A percentile compares a stretch with the other conserved stretches of the same genome.
phyloP scores from a whole-genome alignment of 2,329 filamentous ascomycete genomes.

The Thermothelomyces thermophilus region DNA sequence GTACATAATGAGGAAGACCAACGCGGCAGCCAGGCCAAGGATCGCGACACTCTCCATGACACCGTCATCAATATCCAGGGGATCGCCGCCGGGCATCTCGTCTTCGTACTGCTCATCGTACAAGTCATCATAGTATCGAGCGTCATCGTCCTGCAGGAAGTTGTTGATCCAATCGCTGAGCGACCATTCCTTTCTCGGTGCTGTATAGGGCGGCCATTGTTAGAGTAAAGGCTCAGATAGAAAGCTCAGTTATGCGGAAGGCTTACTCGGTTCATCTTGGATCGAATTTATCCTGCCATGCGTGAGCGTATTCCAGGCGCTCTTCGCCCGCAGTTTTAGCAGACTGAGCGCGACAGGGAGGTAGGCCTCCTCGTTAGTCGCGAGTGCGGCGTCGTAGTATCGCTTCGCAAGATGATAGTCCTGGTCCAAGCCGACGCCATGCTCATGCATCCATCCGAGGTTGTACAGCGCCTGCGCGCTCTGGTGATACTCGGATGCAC shows the following conservation, averaged over 20 bases:
- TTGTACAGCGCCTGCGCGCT: constrained; percentile 97
- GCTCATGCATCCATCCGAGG: constrained; percentile 98
- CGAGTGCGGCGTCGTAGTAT: constrained; percentile 87
- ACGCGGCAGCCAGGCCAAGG: constrained; percentile 63
- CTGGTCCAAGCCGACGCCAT: constrained; percentile 84
- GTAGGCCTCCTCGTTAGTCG: constrained; percentile 89
- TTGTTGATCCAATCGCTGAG: constrained; percentile 80
- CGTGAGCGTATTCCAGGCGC: constrained; percentile 91
- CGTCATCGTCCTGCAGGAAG: constrained; percentile 68
- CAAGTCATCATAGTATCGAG: constrained; percentile 55
- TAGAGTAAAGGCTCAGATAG: constrained; percentile 20
- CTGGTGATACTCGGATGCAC: constrained; percentile 83
- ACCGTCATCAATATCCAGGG: constrained; percentile 56
- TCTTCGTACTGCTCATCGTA: constrained; percentile 52
- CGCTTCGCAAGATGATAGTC: constrained; percentile 96
- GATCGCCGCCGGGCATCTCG: constrained; percentile 52
- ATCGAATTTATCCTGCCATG: constrained; percentile 90
- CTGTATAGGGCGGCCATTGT: constrained; percentile 37
- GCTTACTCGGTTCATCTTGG: constrained; percentile 74
- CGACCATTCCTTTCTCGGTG: constrained; percentile 65
- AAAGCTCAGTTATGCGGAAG: constrained; percentile 8
- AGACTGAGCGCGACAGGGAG: constrained; percentile 85
- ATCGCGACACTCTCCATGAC: constrained; percentile 81
- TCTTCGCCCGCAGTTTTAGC: constrained; percentile 74
- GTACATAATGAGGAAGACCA: constrained; percentile 77